A percentile compares a stretch with the other conserved stretches of the same genome.
phyloP scores from a whole-genome alignment of 140 eudicot species.

The Stevia rebaudiana region DNA sequence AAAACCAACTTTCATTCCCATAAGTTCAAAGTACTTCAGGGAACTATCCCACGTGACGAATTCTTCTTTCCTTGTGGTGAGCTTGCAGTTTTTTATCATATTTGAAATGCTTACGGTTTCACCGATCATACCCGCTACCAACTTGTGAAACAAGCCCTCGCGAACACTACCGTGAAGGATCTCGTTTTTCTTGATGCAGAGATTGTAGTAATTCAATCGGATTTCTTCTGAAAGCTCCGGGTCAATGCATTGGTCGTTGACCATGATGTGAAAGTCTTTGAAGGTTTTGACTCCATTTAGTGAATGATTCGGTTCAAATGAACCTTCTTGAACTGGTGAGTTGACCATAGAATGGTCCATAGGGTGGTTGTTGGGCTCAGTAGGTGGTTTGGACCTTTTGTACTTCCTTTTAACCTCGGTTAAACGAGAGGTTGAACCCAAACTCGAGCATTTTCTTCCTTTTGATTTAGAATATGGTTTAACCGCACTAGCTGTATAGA shows the following conservation, averaged over 20 bases:
- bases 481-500: neutral
- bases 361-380: neutral
- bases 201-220: constrained; percentile 44
- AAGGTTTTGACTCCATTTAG: constrained; percentile 41
- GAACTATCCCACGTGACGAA: constrained; percentile 63
- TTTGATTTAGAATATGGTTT: constrained; percentile 11
- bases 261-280: constrained; percentile 53
- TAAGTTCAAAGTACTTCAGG: constrained; percentile 49
- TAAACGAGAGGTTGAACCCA: constrained; percentile 20
- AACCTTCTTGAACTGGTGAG: constrained; percentile 42
- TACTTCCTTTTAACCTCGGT: constrained; percentile 31
- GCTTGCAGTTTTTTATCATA: constrained; percentile 47
- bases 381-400: constrained; percentile 23
- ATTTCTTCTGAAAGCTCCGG: constrained; percentile 56
- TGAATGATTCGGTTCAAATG: constrained; percentile 15
- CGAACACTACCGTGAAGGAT: constrained; percentile 48
- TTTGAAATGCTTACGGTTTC: constrained; percentile 58
- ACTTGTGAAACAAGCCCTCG: constrained; percentile 47
- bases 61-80: constrained; percentile 42
- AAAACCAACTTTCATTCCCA: constrained; percentile 78
- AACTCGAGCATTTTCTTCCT: constrained; percentile 29
- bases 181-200: constrained; percentile 41
- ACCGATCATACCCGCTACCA: constrained; percentile 64
- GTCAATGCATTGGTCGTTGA: constrained; percentile 57
- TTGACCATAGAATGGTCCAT: constrained; percentile 20